Percentiles rank a stretch among this genome's conserved stretches.
These are phyloP conservation scores for Corylus americana DNA, from an alignment of 306 rosid species.

Conservation along the genomic window DNA sequence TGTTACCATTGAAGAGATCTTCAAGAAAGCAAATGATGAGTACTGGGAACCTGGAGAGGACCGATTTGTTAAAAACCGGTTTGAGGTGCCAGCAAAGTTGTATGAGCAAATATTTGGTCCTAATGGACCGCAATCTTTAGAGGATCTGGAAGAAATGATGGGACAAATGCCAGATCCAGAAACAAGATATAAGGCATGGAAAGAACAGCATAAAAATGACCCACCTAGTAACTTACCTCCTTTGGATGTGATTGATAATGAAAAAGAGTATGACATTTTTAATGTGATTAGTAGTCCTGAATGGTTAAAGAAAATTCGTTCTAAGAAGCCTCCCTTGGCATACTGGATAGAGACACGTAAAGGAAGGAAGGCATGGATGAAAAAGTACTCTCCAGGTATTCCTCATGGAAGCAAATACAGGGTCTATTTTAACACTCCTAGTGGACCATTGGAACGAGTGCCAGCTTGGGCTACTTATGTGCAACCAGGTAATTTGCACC, in stretches of 20 bases:
- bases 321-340: slow-evolving; percentile 70
- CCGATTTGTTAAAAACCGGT: slow-evolving; percentile 67
- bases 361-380: slow-evolving; percentile 94
- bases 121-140: slow-evolving; percentile 90
- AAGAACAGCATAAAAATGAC: slow-evolving; percentile 64
- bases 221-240: slow-evolving; percentile 48
- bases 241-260: slow-evolving; percentile 74
- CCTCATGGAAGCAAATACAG: slow-evolving; percentile 96
- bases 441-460: slow-evolving; percentile 84
- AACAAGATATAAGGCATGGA: slow-evolving; percentile 85
- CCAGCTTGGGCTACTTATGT: slow-evolving; percentile 99
- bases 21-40: slow-evolving; percentile 76
- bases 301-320: slow-evolving; percentile 56
- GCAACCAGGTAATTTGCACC: slow-evolving; percentile 67
- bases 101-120: slow-evolving; percentile 95
- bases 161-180: slow-evolving; percentile 85
- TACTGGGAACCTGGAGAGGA: slow-evolving; percentile 99
- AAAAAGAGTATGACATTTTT: slow-evolving; percentile 80
- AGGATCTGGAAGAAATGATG: slow-evolving; percentile 69
- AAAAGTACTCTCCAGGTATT: slow-evolving; percentile 76
- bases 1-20: slow-evolving; percentile 69
- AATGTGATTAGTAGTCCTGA: slow-evolving; percentile 67
- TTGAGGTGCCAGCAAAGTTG: slow-evolving; percentile 77
- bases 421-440: slow-evolving; percentile 93
- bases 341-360: slow-evolving; percentile 95